Percentiles rank a stretch among this genome's conserved stretches.
Evolutionary conservation across 2,329 filamentous ascomycete genomes (phyloP).

Genomic region (Colletotrichum sp.): DNA sequence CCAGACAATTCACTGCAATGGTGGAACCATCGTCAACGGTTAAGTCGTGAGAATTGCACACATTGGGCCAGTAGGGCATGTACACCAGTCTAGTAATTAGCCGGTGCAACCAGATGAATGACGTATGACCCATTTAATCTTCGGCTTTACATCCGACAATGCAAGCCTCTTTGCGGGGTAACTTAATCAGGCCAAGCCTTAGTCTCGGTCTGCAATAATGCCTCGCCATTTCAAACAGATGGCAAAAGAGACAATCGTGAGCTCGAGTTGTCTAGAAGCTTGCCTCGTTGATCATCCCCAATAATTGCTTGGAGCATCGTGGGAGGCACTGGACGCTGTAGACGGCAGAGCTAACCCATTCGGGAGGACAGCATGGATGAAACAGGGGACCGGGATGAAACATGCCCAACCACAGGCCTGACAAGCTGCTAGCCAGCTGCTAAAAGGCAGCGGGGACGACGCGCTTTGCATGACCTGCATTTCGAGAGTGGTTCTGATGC

Average conservation of each 20-base stretch:
- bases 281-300: neutral
- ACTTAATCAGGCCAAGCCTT: neutral
- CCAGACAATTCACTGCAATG: conserved; percentile 65
- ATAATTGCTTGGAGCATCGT: neutral
- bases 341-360: conserved; percentile 5
- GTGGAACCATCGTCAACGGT: conserved; percentile 53
- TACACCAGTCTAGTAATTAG: neutral
- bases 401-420: conserved; percentile 1
- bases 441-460: neutral
- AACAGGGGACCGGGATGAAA: conserved; percentile 5
- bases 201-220: neutral
- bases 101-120: neutral
- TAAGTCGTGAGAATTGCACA: conserved; percentile 27
- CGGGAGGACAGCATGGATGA: neutral
- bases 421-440: neutral
- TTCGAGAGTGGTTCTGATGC: neutral
- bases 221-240: neutral
- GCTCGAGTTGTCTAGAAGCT: neutral
- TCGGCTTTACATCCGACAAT: neutral
- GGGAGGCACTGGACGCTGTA: neutral
- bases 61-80: neutral
- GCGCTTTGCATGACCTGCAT: conserved; percentile 16
- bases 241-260: neutral
- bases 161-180: neutral
- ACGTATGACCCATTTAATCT: neutral